A percentile compares a stretch with the other conserved stretches of the same genome.
These are phyloP conservation scores for Aspergillus baeticus DNA, from an alignment of 495 filamentous ascomycete species.

Conservation along the genomic window DNA sequence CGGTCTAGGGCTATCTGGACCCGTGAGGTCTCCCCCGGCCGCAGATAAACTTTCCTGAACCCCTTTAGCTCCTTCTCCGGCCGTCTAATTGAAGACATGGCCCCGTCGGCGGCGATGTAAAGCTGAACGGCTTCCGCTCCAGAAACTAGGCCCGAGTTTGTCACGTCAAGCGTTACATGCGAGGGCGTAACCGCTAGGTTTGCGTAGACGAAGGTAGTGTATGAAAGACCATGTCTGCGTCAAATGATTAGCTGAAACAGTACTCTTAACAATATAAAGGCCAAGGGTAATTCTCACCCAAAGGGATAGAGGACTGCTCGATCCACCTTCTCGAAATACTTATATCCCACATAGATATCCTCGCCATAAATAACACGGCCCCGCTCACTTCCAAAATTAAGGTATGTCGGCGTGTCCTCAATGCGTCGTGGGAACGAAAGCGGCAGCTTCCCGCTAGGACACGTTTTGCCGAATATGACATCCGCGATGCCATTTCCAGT, in stretches of 20 bases:
- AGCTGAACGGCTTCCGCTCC: constrained; percentile 76
- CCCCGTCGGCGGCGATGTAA: constrained; percentile 52
- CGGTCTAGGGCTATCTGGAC: background rate
- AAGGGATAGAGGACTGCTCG: too few relatives aligned
- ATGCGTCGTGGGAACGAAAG: constrained; percentile 74
- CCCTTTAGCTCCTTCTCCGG: constrained; percentile 59
- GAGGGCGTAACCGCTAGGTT: too few relatives aligned
- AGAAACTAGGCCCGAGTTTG: constrained; percentile 62
- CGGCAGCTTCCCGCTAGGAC: constrained; percentile 72
- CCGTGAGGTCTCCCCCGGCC: constrained; percentile 55
- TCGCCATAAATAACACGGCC: constrained; percentile 63
- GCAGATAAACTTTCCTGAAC: constrained; percentile 65
- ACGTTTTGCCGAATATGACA: constrained; percentile 73
- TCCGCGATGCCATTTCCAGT: constrained; percentile 80
- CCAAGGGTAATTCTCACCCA: too few relatives aligned
- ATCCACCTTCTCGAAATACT: constrained; percentile 56
- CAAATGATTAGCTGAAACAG: too few relatives aligned
- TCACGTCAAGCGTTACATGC: constrained; percentile 35
- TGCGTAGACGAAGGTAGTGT: too few relatives aligned
- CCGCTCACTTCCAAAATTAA: constrained; percentile 56
- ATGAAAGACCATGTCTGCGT: too few relatives aligned
- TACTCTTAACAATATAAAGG: too few relatives aligned
- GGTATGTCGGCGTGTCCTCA: constrained; percentile 65
- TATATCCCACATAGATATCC: constrained; percentile 82
- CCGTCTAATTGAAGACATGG: constrained; percentile 53